phyloP scores from a whole-genome alignment of 331 rosid genomes.

The Quercus lobata region DNA sequence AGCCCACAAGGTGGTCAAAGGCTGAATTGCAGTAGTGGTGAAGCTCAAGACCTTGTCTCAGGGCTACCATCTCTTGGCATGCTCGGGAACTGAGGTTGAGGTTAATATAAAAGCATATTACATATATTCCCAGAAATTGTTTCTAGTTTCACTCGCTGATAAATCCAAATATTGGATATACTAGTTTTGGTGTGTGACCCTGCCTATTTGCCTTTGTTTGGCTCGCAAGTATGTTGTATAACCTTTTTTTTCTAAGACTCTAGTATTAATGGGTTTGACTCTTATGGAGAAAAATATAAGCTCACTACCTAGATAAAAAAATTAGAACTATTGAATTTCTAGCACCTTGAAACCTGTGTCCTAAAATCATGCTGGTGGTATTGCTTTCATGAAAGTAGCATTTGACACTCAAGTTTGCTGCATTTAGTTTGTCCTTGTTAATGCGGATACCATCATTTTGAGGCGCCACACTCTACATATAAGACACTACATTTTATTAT shows the following conservation, averaged over 20 bases:
- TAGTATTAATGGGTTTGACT: neutral
- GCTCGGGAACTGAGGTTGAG: slow-evolving; percentile 42
- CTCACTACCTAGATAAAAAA: neutral
- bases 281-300: neutral
- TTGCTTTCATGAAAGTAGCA: neutral
- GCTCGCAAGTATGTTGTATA: neutral
- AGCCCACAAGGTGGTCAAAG: slow-evolving; percentile 59
- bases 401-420: neutral
- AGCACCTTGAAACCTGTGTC: neutral
- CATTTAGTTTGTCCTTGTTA: neutral
- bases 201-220: neutral
- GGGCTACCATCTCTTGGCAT: slow-evolving; percentile 61
- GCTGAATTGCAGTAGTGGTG: slow-evolving; percentile 32
- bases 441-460: neutral
- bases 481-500: neutral
- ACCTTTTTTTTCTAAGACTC: neutral
- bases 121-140: neutral
- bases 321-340: neutral
- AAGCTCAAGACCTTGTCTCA: slow-evolving; percentile 49
- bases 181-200: neutral
- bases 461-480: too few relatives aligned
- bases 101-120: neutral
- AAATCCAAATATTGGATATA: slow-evolving; percentile 1
- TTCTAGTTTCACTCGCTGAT: slow-evolving; percentile 16
- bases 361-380: neutral